Conservation (phyloP, 108 stramenopile species). For the Cyclostephanos invisitatus region DNA sequence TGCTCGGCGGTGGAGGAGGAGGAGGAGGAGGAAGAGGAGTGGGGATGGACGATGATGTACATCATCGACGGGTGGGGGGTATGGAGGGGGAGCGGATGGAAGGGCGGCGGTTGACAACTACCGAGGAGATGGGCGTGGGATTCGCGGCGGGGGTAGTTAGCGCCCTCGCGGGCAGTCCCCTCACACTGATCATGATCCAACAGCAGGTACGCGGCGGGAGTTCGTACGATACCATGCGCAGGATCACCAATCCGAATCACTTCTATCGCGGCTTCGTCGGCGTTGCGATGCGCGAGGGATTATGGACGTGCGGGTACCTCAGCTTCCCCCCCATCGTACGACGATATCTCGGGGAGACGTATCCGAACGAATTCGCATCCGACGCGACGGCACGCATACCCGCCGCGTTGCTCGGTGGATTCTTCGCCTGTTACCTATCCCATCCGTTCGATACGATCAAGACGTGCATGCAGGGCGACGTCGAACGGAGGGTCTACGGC, state of each 20-base stretch:
- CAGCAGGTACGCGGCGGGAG: conserved; percentile 90
- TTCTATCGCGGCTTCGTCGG: conserved; percentile 79
- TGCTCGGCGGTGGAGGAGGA: conserved; percentile 43
- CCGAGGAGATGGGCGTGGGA: conserved; percentile 85
- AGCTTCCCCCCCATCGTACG: conserved; percentile 86
- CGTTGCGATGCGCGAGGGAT: conserved; percentile 82
- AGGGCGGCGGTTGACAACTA: conserved; percentile 51
- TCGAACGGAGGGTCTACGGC: conserved; percentile 77
- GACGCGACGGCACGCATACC: conserved; percentile 88
- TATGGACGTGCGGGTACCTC: conserved; percentile 93
- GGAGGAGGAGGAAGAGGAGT: too few species aligned
- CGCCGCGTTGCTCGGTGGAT: conserved; percentile 83
- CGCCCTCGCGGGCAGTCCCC: conserved; percentile 82
- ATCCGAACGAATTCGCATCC: conserved; percentile 77
- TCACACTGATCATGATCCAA: conserved; percentile 95
- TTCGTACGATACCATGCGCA: conserved; percentile 49
- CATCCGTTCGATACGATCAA: conserved; percentile 92
- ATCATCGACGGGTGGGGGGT: too few species aligned
- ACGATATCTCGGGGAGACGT: conserved; percentile 65
- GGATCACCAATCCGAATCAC: conserved; percentile 61
- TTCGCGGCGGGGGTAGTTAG: conserved; percentile 75
- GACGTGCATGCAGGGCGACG: conserved; percentile 96
- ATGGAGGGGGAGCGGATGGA: not conserved
- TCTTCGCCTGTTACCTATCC: conserved; percentile 88
- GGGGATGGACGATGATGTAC: too few species aligned